phyloP scores from a whole-genome alignment of 305 asterid genomes.

The Plantago lanceolata region DNA sequence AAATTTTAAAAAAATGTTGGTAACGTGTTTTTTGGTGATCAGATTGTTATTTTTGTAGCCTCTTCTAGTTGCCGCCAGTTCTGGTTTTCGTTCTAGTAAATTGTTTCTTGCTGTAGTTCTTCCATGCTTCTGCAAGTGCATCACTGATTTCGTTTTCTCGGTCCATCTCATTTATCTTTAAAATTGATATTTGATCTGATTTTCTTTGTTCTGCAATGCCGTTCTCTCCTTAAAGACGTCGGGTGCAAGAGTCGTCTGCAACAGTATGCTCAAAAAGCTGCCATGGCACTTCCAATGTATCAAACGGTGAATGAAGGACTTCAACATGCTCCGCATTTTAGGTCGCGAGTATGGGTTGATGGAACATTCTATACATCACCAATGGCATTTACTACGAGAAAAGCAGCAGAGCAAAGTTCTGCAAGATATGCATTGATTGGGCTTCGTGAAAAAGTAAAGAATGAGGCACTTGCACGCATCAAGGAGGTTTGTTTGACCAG shows the following conservation, averaged over 20 bases:
- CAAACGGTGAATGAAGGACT: conserved; percentile 29
- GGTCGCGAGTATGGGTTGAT: conserved; percentile 42
- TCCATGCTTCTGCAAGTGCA: too few relatives aligned
- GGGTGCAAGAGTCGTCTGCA: conserved; percentile 38
- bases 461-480: conserved; percentile 30
- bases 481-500: conserved; percentile 35
- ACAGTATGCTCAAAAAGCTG: conserved; percentile 34
- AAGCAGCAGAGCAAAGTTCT: conserved; percentile 52
- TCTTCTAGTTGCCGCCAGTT: too few relatives aligned
- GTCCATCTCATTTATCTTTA: too few relatives aligned
- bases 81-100: too few relatives aligned
- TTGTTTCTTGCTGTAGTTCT: too few relatives aligned
- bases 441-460: conserved; percentile 34
- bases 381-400: conserved; percentile 29
- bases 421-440: conserved; percentile 43
- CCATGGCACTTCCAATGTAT: conserved; percentile 42
- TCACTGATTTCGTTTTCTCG: too few relatives aligned
- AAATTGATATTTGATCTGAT: too few relatives aligned
- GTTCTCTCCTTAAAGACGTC: too few relatives aligned
- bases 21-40: too few relatives aligned
- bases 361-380: conserved; percentile 35
- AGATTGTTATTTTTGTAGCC: too few relatives aligned
- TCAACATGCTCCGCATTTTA: conserved; percentile 34
- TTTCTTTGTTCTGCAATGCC: too few relatives aligned
- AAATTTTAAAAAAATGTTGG: too few relatives aligned